Conservation (phyloP, 2,329 filamentous ascomycete genomes). For the Orbilia blumenaviensis region DNA sequence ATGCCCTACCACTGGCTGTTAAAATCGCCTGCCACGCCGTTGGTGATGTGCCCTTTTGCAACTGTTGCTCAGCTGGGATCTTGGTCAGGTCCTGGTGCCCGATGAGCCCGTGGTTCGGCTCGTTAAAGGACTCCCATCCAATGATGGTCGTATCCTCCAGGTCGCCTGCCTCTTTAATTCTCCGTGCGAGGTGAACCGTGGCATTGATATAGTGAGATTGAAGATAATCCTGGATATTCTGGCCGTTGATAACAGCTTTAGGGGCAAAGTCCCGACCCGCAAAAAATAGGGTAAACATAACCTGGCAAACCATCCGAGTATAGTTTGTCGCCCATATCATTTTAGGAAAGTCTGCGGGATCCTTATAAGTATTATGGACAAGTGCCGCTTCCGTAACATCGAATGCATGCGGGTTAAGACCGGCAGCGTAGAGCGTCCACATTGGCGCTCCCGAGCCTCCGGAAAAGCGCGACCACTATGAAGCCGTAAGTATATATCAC, state of each 20-base stretch:
- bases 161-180: slow-evolving; percentile 88
- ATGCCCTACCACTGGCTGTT: slow-evolving; percentile 87
- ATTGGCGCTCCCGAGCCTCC: slow-evolving; percentile 95
- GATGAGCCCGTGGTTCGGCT: slow-evolving; percentile 88
- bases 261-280: slow-evolving; percentile 90
- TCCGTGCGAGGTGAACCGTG: slow-evolving; percentile 79
- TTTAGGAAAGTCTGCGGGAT: slow-evolving; percentile 87
- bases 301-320: slow-evolving; percentile 82
- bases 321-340: slow-evolving; percentile 99
- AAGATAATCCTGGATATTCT: slow-evolving; percentile 96
- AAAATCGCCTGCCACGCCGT: slow-evolving; percentile 94
- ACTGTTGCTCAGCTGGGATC: slow-evolving; percentile 84
- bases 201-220: slow-evolving; percentile 85
- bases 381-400: slow-evolving; percentile 87
- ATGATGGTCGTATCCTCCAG: slow-evolving; percentile 86
- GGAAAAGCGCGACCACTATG: slow-evolving; percentile 88
- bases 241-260: slow-evolving; percentile 90
- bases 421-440: slow-evolving; percentile 96
- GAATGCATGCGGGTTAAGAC: slow-evolving; percentile 86
- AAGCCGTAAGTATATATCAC: slow-evolving; percentile 13
- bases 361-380: slow-evolving; percentile 91
- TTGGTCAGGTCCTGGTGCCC: slow-evolving; percentile 82
- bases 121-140: slow-evolving; percentile 96
- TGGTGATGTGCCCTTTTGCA: slow-evolving; percentile 91
- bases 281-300: slow-evolving; percentile 95